Evolutionary conservation across 2,329 filamentous ascomycete species (phyloP), one percentile per base, ranked within the genome.

Genomic region (Ophiostoma populinum): DNA sequence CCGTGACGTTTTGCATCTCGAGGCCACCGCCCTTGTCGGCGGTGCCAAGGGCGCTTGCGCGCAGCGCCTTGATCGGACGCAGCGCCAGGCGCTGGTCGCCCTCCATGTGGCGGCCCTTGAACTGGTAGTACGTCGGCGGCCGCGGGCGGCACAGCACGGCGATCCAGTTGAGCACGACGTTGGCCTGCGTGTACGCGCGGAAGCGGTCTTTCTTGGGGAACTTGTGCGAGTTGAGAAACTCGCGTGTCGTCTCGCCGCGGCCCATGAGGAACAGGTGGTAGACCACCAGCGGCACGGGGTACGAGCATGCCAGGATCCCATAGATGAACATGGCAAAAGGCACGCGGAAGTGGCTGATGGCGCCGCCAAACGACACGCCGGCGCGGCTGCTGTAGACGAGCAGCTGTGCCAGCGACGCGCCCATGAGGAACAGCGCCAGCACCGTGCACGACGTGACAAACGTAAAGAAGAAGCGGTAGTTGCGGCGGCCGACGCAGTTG

Each of bases 381-480:
- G 83, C 64, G 15, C 64, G 65, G 25, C 64, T 59, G 45, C 63
- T 68, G 59, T 87, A 90, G 16, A 80, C 59, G 28, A 87, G 59
- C 24, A 94, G 63, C 50, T 95, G 90, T 3, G 75, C 71, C n/a
- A 94, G 61, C 41, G 74, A 83, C 17, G 79, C 75, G 15, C 65
- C 81, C 20, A 90, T 61, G 30, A 95, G 65, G 47, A 80, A 87
- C 12, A 85, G 50, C 0, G 76, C 69, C 13, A 94, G 65, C 22
- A 94, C 45, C 0, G 82, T 83, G n/a, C 72, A 74, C 11, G 77
- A 74, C 36, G 72, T 73, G 44, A 98, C 75, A 55, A 94, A 98
- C 9, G 80, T 70, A 53, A 95, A 94, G 57, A 98, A 98, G 55
- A 87, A 95, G 43, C 90, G 82, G 58, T 98, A 98, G 58, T 98